Evolutionary conservation across 371 early-diverging fungal species (phyloP), one percentile per base, ranked within the genome.

Genomic region (Lichtheimia corymbifera): DNA sequence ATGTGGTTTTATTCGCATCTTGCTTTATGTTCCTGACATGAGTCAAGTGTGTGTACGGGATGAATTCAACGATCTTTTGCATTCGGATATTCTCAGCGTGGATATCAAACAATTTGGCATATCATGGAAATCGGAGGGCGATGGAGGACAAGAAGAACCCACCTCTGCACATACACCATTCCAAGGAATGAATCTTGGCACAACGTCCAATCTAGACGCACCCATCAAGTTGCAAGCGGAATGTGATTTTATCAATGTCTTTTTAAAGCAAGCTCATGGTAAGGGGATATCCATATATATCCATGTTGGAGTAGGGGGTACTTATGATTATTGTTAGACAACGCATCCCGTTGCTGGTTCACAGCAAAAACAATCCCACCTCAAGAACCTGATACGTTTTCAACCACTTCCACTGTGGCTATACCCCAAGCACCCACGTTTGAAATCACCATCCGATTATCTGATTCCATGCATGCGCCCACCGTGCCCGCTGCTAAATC

Each of bases 1-100:
- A 15, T 74, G 70, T 52, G 64, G 72, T 1, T 77, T 78, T 49
- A 75, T 81, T 52, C 79, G 82, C 5, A 7, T 79, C 1, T n/a
- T 68, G 13, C 55, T 83, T 3, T 63, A 66, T 58, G 71, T 72
- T 9, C 83, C 83, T 17, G 77, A 83, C 58, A 77, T 83, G 79
- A 77, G 74, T 45, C 61, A 62, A 41, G 55, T 63, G 11, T 79
- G 62, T 25, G 66, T 66, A 15, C 54, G 73, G 20, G 71, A 67
- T 22, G 75, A 70, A 11, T 72, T 70, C 45, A 77, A 73, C 45
- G 70, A 78, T 58, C 56, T 45, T 9, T 54, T 68, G 2, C 74
- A 74, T 60, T 54, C 59, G 11, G 71, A 71, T 50, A 67, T 65
- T 22, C 49, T 81, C 12, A 72, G 76, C 45, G 69, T 80, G 14